Evolutionary conservation across 306 rosid genomes (phyloP).

Genomic region (Acacia crassicarpa): DNA sequence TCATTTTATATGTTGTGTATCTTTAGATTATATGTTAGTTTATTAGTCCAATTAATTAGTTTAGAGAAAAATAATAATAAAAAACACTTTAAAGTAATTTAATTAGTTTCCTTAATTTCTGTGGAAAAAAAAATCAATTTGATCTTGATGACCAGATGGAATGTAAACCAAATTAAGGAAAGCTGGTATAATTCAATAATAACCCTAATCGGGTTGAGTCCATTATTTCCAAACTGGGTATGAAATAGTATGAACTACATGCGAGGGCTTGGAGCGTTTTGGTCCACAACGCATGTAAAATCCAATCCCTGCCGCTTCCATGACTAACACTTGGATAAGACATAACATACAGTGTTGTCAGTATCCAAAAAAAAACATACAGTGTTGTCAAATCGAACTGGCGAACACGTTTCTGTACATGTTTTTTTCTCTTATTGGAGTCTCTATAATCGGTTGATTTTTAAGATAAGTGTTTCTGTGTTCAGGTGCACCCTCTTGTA

Average conservation of each 20-base stretch:
- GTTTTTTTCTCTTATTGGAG: neutral
- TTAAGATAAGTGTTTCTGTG: too few species aligned
- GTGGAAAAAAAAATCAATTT: too few species aligned
- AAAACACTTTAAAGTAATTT: too few species aligned
- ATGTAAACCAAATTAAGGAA: neutral
- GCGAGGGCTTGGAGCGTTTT: neutral
- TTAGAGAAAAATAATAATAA: too few species aligned
- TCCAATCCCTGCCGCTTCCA: neutral
- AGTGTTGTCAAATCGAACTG: neutral
- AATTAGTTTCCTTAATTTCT: too few species aligned
- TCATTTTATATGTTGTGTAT: too few species aligned
- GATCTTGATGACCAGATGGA: too few species aligned
- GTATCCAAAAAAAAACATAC: too few species aligned
- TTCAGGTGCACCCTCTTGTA: neutral
- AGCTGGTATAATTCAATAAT: neutral
- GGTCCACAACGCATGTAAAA: neutral
- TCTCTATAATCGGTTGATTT: neutral
- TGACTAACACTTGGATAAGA: neutral
- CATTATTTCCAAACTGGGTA: neutral
- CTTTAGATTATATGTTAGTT: too few species aligned
- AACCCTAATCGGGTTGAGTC: neutral
- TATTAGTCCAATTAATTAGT: too few species aligned
- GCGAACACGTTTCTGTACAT: neutral
- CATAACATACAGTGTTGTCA: neutral
- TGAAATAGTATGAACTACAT: neutral